Evolutionary conservation across 2,329 filamentous ascomycete species (phyloP).

Genomic region (Elsinoe necatrix): DNA sequence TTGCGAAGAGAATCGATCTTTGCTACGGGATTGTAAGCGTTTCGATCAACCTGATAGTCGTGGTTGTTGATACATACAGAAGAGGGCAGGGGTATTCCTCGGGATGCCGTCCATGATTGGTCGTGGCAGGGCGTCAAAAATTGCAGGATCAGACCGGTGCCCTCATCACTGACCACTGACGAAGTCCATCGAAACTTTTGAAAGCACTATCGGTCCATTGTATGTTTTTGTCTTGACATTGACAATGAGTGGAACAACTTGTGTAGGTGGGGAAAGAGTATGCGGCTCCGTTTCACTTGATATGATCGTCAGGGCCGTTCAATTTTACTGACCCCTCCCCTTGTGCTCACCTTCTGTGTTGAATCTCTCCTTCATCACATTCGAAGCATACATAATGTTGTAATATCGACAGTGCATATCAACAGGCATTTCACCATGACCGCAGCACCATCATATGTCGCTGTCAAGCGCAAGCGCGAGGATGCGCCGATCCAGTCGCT

Average conservation of each 20-base stretch:
- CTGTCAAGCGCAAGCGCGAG: conserved; percentile 49
- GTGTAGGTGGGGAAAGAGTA: background rate
- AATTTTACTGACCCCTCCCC: conserved; percentile 9
- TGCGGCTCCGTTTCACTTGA: conserved; percentile 13
- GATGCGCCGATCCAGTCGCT: conserved; percentile 38
- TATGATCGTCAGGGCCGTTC: conserved; percentile 12
- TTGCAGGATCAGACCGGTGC: background rate
- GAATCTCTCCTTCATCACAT: background rate
- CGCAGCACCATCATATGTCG: conserved; percentile 42
- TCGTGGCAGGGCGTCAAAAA: background rate
- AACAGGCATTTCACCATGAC: conserved; percentile 30
- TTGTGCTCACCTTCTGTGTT: background rate
- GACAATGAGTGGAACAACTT: background rate
- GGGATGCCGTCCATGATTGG: conserved; percentile 33
- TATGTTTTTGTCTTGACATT: background rate
- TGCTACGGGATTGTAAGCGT: conserved; percentile 22
- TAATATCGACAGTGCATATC: background rate
- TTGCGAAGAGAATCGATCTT: conserved; percentile 34
- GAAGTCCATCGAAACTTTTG: background rate
- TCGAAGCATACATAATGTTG: background rate
- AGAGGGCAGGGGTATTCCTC: conserved; percentile 35
- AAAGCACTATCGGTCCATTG: background rate
- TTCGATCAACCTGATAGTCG: background rate
- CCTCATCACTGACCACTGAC: background rate
- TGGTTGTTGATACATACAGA: conserved; percentile 23